These are phyloP conservation scores for Myriosclerotinia curreyana DNA, from an alignment of 2,329 filamentous ascomycete genomes.

Conservation along the genomic window DNA sequence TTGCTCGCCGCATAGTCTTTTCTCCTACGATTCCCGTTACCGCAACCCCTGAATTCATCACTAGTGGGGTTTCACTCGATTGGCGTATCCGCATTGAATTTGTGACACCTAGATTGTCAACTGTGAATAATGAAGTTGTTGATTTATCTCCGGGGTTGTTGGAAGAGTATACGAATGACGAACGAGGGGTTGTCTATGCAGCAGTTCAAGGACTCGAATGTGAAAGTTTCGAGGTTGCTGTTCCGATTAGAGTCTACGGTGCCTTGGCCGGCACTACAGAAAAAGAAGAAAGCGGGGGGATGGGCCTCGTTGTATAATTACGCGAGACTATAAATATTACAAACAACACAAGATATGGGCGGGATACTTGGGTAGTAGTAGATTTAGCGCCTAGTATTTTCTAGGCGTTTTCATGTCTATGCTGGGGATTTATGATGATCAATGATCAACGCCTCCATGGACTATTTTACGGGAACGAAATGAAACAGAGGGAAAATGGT, in stretches of 20 bases:
- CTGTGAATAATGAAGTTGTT: conserved; percentile 40
- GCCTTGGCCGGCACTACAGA: conserved; percentile 39
- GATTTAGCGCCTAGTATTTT: neutral
- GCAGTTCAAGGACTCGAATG: conserved; percentile 75
- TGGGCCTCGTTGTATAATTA: conserved; percentile 17
- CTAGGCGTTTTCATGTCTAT: neutral
- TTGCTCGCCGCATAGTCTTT: conserved; percentile 75
- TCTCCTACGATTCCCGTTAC: conserved; percentile 76
- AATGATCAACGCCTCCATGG: conserved; percentile 1
- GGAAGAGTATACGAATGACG: conserved; percentile 75
- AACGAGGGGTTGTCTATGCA: conserved; percentile 72
- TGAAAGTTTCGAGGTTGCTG: conserved; percentile 86
- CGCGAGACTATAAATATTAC: neutral
- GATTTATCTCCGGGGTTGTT: conserved; percentile 51
- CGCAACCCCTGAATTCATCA: conserved; percentile 89
- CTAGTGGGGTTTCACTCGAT: conserved; percentile 78
- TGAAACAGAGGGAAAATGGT: neutral
- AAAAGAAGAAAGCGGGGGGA: conserved; percentile 6
- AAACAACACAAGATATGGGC: conserved; percentile 12
- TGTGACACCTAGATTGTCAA: conserved; percentile 64
- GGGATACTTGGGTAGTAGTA: conserved; percentile 1
- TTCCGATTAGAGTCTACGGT: conserved; percentile 79
- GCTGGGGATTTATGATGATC: conserved; percentile 5
- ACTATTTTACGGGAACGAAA: neutral
- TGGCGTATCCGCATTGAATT: conserved; percentile 94